Evolutionary conservation across 805 yeast species (phyloP), one percentile per base, ranked within the genome.

Genomic region (Candida berthetii): DNA sequence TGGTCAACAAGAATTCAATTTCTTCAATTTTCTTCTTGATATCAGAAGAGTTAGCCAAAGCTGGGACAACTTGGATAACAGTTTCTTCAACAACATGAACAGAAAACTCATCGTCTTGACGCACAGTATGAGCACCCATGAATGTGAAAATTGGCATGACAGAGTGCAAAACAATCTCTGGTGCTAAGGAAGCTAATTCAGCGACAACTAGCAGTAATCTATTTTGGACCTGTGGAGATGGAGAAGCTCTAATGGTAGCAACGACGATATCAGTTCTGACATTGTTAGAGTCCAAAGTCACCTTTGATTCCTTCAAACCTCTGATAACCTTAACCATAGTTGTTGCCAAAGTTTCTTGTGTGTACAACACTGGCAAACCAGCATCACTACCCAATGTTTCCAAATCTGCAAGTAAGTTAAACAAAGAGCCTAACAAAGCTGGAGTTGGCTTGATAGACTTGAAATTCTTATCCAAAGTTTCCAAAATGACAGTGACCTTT

Each of bases 91-190:
- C 88, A 36, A 90, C 97, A 49, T 85, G 85, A 27, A 84, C 84
- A 0, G 97, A 88, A 56, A 86, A 91, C 58, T 88, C 97, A 61
- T 93, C 98, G 61, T 93, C 99, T 64, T 93, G 96, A 55, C 96
- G 82, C 40, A 93, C 78, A 13, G 97, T 90, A 55, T 89, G 95
- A 11, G 98, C 96, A 45, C 99, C 99, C 98, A 93, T 93, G 54
- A 93, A 93, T 1, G 99, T 93, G 69, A 93, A 93, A 39, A 93
- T 91, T n/a, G 99, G 99, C 99, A 93, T 93, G 8, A 93, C 96
- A 2, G 96, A 85, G 64, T 93, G 98, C 41, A 93, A 68, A 24
- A 93, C 89, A 25, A 85, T 78, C 55, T 91, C 97, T 8, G 98
- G 96, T 11, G 91, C 85, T 42, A 93, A 65, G 1, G 88, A 71